Conservation (phyloP, 1,284 basidiomycete species). For the Phellinidium pouzarii region DNA sequence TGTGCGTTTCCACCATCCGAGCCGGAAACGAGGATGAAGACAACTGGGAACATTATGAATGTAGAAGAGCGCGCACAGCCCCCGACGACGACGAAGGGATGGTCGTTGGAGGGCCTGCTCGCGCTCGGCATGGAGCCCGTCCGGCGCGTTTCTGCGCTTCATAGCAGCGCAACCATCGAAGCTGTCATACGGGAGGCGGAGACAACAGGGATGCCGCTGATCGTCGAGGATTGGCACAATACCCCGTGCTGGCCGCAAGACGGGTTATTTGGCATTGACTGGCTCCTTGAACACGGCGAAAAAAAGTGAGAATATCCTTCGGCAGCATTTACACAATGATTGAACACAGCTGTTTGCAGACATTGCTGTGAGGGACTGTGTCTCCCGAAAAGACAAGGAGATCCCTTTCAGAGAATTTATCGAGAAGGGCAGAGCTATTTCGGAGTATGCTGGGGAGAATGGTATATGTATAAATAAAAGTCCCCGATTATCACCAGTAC, state of each 20-base stretch:
- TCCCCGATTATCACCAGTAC: too few relatives aligned
- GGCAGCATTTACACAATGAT: background rate
- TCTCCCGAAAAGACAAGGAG: conserved; percentile 24
- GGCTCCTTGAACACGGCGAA: conserved; percentile 34
- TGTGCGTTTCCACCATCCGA: background rate
- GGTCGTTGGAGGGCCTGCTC: conserved; percentile 43
- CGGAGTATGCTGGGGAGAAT: conserved; percentile 15
- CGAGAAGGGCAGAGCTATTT: conserved; percentile 19
- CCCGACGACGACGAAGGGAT: conserved; percentile 40
- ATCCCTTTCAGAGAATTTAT: conserved; percentile 27
- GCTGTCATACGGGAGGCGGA: conserved; percentile 41
- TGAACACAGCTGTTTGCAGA: conserved; percentile 20
- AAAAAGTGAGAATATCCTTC: conserved; percentile 21
- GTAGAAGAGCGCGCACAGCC: conserved; percentile 1
- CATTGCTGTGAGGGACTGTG: conserved; percentile 27
- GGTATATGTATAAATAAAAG: conserved; percentile 17
- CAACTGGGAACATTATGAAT: background rate
- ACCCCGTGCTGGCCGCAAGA: conserved; percentile 44
- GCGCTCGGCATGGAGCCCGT: conserved; percentile 35
- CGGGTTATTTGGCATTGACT: conserved; percentile 44
- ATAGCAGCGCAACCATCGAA: conserved; percentile 17
- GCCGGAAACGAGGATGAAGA: background rate
- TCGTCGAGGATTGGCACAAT: conserved; percentile 53
- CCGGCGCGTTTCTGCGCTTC: conserved; percentile 34
- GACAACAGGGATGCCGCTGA: conserved; percentile 44